These are phyloP conservation scores for Pinus taeda DNA, from an alignment of 75 land plant species.

Conservation along the genomic window DNA sequence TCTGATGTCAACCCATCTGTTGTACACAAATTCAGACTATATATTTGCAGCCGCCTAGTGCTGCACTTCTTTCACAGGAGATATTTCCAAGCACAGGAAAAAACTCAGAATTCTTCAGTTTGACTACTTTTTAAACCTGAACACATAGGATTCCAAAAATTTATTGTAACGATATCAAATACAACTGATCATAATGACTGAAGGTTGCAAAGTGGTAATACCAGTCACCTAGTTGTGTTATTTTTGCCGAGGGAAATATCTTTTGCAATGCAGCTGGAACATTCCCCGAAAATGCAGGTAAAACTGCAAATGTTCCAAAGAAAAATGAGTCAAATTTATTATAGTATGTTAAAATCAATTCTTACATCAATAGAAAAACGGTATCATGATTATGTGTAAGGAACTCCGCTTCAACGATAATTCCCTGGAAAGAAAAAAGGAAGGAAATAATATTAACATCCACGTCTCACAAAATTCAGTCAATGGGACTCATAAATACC, in stretches of 20 bases:
- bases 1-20: not conserved
- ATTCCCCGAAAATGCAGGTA: slow-evolving; percentile 97
- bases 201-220: slow-evolving; percentile 19
- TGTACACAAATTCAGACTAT: not conserved
- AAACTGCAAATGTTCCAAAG: slow-evolving; percentile 38
- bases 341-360: not conserved
- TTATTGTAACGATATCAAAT: not conserved
- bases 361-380: not conserved
- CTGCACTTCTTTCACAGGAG: not conserved
- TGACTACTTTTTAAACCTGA: not conserved
- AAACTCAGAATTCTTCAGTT: not conserved
- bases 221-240: slow-evolving; percentile 92
- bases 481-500: not conserved
- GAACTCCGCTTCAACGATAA: not conserved
- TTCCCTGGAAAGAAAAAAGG: not conserved
- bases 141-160: not conserved
- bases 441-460: too few relatives aligned
- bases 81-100: not conserved
- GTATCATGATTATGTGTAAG: not conserved
- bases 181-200: not conserved
- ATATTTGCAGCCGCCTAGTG: not conserved
- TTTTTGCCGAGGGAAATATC: slow-evolving; percentile 81
- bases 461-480: not conserved
- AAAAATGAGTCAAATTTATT: not conserved
- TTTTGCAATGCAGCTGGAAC: slow-evolving; percentile 80